These are phyloP conservation scores for Nakazawaea ernobii DNA, from an alignment of 805 yeast species.

Conservation along the genomic window DNA sequence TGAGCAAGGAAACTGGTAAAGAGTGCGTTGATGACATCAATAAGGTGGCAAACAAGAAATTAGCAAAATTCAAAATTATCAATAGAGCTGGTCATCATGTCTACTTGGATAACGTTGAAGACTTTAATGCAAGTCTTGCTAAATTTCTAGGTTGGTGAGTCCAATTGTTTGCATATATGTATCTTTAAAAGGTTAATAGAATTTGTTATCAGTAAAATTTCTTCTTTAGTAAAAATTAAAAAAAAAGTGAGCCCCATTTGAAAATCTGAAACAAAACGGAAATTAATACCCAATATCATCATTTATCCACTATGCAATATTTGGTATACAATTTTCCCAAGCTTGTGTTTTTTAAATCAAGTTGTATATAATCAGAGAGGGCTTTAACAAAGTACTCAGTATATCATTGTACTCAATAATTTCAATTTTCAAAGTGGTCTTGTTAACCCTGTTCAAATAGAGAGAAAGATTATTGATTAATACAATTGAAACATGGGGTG, in stretches of 20 bases:
- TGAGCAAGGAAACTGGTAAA: conserved; percentile 57
- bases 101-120: conserved; percentile 42
- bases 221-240: not conserved
- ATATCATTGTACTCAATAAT: too few species aligned
- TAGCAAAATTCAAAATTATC: conserved; percentile 30
- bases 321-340: too few species aligned
- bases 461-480: too few species aligned
- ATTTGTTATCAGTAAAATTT: not conserved
- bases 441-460: too few species aligned
- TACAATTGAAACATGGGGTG: conserved; percentile 55
- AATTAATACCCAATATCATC: too few species aligned
- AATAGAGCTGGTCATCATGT: conserved; percentile 49
- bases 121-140: conserved; percentile 22
- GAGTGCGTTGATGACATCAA: conserved; percentile 32
- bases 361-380: too few species aligned
- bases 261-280: not conserved
- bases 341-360: too few species aligned
- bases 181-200: too few species aligned
- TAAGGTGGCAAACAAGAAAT: conserved; percentile 9
- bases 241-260: conserved; percentile 7
- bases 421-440: too few species aligned
- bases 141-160: conserved; percentile 18
- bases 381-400: too few species aligned
- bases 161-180: not conserved
- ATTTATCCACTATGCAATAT: too few species aligned